Percentiles rank a stretch among this genome's conserved stretches.
phyloP scores from a whole-genome alignment of 768 basidiomycete species.

The Auricularia cornea region DNA sequence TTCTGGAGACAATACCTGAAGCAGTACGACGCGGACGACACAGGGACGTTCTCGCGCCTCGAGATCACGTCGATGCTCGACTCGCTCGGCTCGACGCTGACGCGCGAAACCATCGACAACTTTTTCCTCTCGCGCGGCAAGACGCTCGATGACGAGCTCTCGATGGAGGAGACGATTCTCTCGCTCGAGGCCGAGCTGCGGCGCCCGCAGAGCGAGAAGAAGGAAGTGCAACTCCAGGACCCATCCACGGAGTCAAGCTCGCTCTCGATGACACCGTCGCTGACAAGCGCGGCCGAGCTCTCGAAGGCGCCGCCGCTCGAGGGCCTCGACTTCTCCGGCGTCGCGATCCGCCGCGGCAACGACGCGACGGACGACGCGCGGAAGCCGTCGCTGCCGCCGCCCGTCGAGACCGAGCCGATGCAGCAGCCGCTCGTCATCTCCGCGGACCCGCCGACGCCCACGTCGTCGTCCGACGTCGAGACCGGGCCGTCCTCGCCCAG shows the following conservation, averaged over 20 bases:
- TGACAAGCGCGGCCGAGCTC: constrained; percentile 39
- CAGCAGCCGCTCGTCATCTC: not conserved
- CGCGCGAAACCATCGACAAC: constrained; percentile 61
- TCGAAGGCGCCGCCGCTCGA: constrained; percentile 33
- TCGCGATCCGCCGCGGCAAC: not conserved
- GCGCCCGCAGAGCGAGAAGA: constrained; percentile 63
- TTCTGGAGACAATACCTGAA: constrained; percentile 87
- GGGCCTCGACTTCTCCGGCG: constrained; percentile 56
- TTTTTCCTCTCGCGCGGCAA: constrained; percentile 75
- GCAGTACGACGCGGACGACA: constrained; percentile 88
- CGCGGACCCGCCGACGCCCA: constrained; percentile 1
- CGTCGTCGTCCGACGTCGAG: constrained; percentile 19
- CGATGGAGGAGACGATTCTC: constrained; percentile 67
- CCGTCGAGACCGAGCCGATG: not conserved
- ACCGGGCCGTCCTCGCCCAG: constrained; percentile 15
- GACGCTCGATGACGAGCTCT: constrained; percentile 54
- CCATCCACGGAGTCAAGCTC: constrained; percentile 7
- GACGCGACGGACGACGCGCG: not conserved
- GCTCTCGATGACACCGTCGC: constrained; percentile 23
- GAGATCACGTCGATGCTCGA: constrained; percentile 95
- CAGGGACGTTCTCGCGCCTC: constrained; percentile 59
- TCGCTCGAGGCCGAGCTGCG: constrained; percentile 82
- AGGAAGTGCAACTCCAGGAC: constrained; percentile 47
- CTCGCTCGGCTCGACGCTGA: constrained; percentile 90
- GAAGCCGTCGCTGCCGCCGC: not conserved